Evolutionary conservation across 1,284 basidiomycete species (phyloP).

Genomic region (Puccinia hordei): DNA sequence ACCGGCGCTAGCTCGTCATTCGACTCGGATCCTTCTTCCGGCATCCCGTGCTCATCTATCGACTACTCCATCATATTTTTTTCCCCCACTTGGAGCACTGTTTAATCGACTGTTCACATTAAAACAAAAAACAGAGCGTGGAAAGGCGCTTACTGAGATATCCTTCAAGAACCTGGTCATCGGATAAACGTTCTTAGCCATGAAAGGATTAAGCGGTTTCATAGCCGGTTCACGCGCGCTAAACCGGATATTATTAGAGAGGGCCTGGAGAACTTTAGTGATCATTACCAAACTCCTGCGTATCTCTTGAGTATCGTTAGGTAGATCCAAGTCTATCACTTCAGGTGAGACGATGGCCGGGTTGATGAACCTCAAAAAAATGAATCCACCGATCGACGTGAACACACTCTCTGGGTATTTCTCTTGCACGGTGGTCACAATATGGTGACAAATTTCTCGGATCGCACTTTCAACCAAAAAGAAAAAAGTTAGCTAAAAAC

Average conservation of each 20-base stretch:
- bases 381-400: constrained; percentile 74
- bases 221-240: constrained; percentile 80
- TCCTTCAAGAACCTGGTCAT: constrained; percentile 81
- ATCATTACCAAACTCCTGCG: constrained; percentile 79
- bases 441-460: too few species aligned
- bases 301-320: constrained; percentile 67
- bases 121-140: too few species aligned
- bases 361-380: constrained; percentile 74
- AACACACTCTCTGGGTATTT: constrained; percentile 59
- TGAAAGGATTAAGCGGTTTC: too few species aligned
- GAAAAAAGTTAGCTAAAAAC: too few species aligned
- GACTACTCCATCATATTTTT: too few species aligned
- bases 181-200: too few species aligned
- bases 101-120: too few species aligned
- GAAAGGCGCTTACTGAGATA: constrained; percentile 66
- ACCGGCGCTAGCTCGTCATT: constrained; percentile 25
- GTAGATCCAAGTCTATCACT: constrained; percentile 76
- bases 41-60: constrained; percentile 23
- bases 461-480: constrained; percentile 73
- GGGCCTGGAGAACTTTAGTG: constrained; percentile 85
- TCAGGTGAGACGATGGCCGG: constrained; percentile 85
- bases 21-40: background rate
- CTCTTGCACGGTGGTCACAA: too few species aligned
- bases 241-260: constrained; percentile 89
- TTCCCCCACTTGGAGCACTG: too few species aligned